Base-by-base conservation (phyloP, 306 rosid species). In the Corylus avellana region DNA sequence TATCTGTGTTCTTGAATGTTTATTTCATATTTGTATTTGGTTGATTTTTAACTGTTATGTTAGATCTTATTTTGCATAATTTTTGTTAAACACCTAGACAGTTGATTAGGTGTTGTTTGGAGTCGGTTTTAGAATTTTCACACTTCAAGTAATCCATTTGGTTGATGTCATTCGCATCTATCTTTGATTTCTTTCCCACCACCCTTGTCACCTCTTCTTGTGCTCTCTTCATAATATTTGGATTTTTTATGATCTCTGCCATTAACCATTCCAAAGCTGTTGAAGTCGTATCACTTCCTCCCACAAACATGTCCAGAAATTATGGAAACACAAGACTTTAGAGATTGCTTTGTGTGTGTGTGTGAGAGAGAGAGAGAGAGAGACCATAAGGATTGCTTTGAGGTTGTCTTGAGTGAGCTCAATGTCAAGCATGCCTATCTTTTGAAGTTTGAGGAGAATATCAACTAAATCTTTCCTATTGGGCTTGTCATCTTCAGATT, bases 181-280 rank as follows among this genome's bases (percentile, higher is more conserved):
- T 47, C 12, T 49, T 79, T 25, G 57, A 7, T 22, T 79, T 82
- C 5, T 56, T 39, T 0, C 86, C 84, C 51, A 82, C 86, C 47
- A 79, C 73, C 61, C 39, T 69, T 61, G 88, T 79, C 8, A 74
- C 59, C 47, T 87, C 88, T 62, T 84, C 74, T 32, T 87, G 86
- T 1, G 62, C 86, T 63, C 84, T 84, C 58, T 84, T 74, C 88
- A 84, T 79, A 25, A 64, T 56, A 2, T 35, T 14, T 27, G 72
- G 85, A 56, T 68, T 79, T 79, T 54, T 79, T 5, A 46, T 25
- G 9, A 84, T 59, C 81, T 87, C 88, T 35, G 83, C 67, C 83
- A 87, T 81, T 20, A 71, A 14, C 90, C 88, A 84, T 35, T 79
- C 82, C 47, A 64, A 18, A 8, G 76, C 2, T 4, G 86, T 53